Conservation (phyloP, 176 grass and related monocot species). For the Oryza coarctata region DNA sequence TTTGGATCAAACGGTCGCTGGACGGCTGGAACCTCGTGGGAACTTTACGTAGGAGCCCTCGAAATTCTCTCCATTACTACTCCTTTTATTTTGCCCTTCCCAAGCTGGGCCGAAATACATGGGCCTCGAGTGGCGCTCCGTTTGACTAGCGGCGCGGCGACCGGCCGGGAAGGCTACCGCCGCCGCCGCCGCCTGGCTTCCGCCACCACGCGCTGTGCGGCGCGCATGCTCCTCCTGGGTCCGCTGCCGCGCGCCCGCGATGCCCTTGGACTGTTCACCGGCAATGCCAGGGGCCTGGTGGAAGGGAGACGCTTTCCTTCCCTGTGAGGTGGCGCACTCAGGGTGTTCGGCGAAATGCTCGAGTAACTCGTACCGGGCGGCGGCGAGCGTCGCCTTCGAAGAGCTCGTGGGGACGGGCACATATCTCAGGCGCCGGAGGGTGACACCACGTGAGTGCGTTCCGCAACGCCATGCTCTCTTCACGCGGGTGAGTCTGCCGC, state of each 20-base stretch:
- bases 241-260: neutral
- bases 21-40: no score
- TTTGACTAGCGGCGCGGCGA: no score
- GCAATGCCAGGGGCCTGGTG: neutral
- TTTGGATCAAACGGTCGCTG: no score
- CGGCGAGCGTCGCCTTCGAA: neutral
- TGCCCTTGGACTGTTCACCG: neutral
- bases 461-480: neutral
- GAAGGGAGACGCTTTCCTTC: no score
- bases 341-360: conserved; percentile 25
- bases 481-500: neutral
- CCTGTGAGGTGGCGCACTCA: neutral
- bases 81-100: neutral
- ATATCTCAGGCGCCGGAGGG: no score
- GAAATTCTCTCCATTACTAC: neutral
- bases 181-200: no score
- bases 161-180: no score
- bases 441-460: neutral
- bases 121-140: neutral
- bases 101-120: neutral
- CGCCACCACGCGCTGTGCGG: no score
- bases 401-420: no score
- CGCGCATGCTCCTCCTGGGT: no score
- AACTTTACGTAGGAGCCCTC: neutral
- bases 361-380: neutral